Conservation (phyloP, 148 eudicot species). For the Diospyros kaki region DNA sequence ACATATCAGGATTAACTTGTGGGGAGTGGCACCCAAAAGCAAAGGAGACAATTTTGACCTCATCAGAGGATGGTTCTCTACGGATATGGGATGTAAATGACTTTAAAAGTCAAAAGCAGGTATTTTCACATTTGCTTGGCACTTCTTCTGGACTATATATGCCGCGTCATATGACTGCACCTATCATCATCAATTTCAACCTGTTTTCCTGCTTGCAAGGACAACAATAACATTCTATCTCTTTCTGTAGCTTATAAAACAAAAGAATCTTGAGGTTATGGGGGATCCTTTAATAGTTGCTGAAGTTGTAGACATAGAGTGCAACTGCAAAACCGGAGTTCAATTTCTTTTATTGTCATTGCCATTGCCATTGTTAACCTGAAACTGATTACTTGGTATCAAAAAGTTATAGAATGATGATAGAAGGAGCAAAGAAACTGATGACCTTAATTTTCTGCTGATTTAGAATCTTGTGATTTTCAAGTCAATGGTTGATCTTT, state of each 20-base stretch:
- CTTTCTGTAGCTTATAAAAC: neutral
- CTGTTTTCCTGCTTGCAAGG: neutral
- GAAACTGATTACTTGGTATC: neutral
- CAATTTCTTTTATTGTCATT: constrained; percentile 2
- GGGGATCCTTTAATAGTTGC: neutral
- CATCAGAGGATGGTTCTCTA: constrained; percentile 97
- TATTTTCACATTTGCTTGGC: constrained; percentile 11
- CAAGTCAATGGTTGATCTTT: neutral
- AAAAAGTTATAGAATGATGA: neutral
- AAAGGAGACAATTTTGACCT: constrained; percentile 80
- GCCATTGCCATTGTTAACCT: neutral
- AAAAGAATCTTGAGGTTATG: neutral
- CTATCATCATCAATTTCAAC: constrained; percentile 2
- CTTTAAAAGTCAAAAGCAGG: constrained; percentile 96
- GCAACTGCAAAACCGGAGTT: neutral
- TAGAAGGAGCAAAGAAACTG: neutral
- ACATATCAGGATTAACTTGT: constrained; percentile 90
- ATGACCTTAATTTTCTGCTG: neutral
- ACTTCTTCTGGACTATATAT: neutral
- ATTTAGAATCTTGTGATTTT: neutral
- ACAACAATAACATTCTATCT: neutral
- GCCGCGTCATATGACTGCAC: neutral
- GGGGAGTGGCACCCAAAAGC: constrained; percentile 97
- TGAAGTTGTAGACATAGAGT: neutral
- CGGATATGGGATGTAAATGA: constrained; percentile 99